These are phyloP conservation scores for Dryas octopetala DNA, from an alignment of 306 rosid species.

Conservation along the genomic window DNA sequence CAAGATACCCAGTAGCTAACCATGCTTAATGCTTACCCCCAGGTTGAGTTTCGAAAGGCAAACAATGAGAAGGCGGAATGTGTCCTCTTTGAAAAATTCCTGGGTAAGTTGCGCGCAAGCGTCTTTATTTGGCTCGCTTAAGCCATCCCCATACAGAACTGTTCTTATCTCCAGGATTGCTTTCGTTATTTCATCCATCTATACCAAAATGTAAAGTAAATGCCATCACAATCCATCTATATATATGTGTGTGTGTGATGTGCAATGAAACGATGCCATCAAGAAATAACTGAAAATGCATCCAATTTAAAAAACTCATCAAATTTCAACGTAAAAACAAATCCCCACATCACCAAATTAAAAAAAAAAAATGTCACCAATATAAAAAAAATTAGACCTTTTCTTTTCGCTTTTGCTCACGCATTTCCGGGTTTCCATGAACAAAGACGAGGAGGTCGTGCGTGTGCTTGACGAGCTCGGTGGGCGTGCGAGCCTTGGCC, in stretches of 20 bases:
- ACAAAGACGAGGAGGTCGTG: slow-evolving; percentile 42
- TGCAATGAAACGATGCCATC: background rate
- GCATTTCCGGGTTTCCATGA: slow-evolving; percentile 20
- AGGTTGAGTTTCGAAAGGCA: slow-evolving; percentile 47
- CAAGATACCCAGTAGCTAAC: background rate
- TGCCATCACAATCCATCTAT: background rate
- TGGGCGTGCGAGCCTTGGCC: slow-evolving; percentile 38
- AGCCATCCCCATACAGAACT: slow-evolving; percentile 57
- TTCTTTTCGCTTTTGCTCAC: slow-evolving; percentile 44
- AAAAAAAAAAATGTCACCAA: background rate
- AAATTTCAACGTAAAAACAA: background rate
- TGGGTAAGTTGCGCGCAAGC: slow-evolving; percentile 60
- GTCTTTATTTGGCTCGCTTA: slow-evolving; percentile 54
- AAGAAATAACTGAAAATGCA: too few relatives aligned
- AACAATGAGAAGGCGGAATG: slow-evolving; percentile 46
- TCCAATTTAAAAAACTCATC: background rate
- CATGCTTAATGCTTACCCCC: slow-evolving; percentile 41
- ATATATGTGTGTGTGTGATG: background rate
- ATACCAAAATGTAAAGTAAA: background rate
- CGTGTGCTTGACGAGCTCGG: slow-evolving; percentile 43
- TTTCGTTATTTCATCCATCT: slow-evolving; percentile 48
- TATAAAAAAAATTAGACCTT: slow-evolving; percentile 31
- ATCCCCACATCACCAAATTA: background rate
- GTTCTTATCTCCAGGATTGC: slow-evolving; percentile 46
- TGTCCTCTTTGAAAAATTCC: slow-evolving; percentile 62